phyloP scores from a whole-genome alignment of 768 basidiomycete species.

The Epithele typhae region DNA sequence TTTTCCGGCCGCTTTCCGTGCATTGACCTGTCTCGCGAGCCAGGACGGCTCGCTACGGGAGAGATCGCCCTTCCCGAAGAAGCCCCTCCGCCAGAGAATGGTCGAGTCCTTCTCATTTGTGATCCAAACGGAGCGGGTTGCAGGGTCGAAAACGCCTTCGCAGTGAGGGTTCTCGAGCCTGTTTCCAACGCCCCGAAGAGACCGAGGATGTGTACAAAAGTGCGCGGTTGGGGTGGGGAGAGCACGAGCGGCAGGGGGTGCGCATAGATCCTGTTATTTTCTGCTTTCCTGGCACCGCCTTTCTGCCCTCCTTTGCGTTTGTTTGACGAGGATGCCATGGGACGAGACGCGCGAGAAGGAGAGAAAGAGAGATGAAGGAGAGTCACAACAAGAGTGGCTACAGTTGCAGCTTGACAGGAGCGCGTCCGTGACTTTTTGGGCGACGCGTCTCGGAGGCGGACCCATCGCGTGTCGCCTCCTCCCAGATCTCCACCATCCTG shows the following conservation, averaged over 20 bases:
- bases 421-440: conserved; percentile 5
- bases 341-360: not conserved
- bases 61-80: conserved; percentile 96
- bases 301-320: conserved; percentile 33
- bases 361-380: not conserved
- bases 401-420: no score
- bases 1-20: conserved; percentile 49
- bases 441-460: conserved; percentile 3
- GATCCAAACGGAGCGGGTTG: conserved; percentile 89
- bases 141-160: conserved; percentile 70
- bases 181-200: conserved; percentile 41
- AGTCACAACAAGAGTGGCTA: not conserved
- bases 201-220: conserved; percentile 38
- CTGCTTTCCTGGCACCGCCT: conserved; percentile 48
- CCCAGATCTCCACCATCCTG: not conserved
- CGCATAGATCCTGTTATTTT: conserved; percentile 66
- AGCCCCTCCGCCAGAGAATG: conserved; percentile 83
- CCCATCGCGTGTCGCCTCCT: not conserved
- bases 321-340: conserved; percentile 44
- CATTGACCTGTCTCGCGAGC: conserved; percentile 76
- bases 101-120: conserved; percentile 55
- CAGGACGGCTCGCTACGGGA: conserved; percentile 95
- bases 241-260: conserved; percentile 63
- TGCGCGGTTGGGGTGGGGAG: conserved; percentile 32
- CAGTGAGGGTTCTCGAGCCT: conserved; percentile 68